Conservation (phyloP, 441 rosid species). For the Populus tomentosa region DNA sequence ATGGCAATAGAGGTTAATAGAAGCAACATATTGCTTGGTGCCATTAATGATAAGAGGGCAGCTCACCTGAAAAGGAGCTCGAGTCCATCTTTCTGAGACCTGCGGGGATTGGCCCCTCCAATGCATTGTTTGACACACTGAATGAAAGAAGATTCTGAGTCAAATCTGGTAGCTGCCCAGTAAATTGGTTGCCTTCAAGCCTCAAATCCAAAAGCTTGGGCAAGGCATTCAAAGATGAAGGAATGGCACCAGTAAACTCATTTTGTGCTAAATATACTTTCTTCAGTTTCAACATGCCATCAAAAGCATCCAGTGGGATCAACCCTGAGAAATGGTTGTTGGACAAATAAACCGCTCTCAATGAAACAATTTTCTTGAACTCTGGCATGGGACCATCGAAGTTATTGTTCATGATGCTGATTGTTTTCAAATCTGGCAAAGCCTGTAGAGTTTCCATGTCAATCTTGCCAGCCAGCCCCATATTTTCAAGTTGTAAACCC, state of each 20-base stretch:
- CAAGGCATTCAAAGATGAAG: constrained; percentile 40
- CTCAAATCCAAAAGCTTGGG: constrained; percentile 53
- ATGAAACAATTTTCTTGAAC: constrained; percentile 37
- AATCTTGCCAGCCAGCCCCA: constrained; percentile 48
- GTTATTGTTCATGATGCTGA: constrained; percentile 53
- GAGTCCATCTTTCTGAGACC: constrained; percentile 27
- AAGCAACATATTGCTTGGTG: neutral
- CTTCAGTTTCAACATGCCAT: constrained; percentile 52
- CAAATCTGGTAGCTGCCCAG: constrained; percentile 56
- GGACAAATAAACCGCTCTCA: constrained; percentile 56
- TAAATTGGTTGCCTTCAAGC: constrained; percentile 58
- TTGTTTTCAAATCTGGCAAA: constrained; percentile 38
- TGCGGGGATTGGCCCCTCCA: constrained; percentile 56
- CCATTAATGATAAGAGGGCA: neutral
- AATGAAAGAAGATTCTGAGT: constrained; percentile 19
- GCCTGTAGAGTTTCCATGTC: constrained; percentile 31
- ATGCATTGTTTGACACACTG: constrained; percentile 49
- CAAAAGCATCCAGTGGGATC: constrained; percentile 49
- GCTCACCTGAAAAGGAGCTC: constrained; percentile 44
- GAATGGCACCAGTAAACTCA: constrained; percentile 50
- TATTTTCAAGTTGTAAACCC: constrained; percentile 57
- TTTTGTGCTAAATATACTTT: constrained; percentile 52
- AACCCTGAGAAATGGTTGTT: constrained; percentile 49
- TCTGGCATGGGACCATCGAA: constrained; percentile 52
- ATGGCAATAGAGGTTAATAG: neutral